Conservation (phyloP, 1,139 yeast genomes). For the Geotrichum klebahnii region DNA sequence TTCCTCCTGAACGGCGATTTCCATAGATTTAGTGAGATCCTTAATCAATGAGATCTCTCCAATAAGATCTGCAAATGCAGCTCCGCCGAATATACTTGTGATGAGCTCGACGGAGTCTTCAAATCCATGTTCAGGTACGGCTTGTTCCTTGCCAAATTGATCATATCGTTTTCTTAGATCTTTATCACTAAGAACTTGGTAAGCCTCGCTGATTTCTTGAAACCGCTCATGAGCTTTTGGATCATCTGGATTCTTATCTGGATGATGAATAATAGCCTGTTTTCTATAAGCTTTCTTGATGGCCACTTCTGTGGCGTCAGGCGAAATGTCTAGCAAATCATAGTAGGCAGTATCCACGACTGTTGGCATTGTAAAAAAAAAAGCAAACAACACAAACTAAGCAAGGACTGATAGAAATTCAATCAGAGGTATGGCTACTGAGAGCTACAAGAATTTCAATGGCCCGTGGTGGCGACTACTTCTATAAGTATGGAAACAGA, state of each 20-base stretch:
- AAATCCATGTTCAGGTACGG: constrained; percentile 76
- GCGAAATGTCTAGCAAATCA: constrained; percentile 63
- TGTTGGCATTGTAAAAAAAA: background rate
- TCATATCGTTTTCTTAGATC: constrained; percentile 73
- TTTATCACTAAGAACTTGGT: constrained; percentile 66
- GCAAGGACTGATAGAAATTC: too few species aligned
- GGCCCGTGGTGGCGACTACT: too few species aligned
- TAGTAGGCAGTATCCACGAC: constrained; percentile 93
- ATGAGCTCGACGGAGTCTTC: constrained; percentile 89
- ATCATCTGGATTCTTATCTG: constrained; percentile 90
- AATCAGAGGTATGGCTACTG: too few species aligned
- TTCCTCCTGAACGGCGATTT: constrained; percentile 69
- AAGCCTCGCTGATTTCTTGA: constrained; percentile 46
- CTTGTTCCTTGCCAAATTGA: constrained; percentile 78
- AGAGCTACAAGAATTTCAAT: too few species aligned
- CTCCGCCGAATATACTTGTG: constrained; percentile 88
- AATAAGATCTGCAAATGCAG: constrained; percentile 78
- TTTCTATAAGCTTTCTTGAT: constrained; percentile 92
- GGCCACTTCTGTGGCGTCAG: constrained; percentile 73
- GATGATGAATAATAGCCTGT: constrained; percentile 84
- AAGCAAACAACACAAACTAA: background rate
- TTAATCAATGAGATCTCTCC: constrained; percentile 87
- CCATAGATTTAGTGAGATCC: constrained; percentile 71
- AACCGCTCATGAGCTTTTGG: constrained; percentile 68
- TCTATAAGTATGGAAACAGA: too few species aligned